phyloP scores from a whole-genome alignment of 179 eudicot species.

The Silene vulgaris region DNA sequence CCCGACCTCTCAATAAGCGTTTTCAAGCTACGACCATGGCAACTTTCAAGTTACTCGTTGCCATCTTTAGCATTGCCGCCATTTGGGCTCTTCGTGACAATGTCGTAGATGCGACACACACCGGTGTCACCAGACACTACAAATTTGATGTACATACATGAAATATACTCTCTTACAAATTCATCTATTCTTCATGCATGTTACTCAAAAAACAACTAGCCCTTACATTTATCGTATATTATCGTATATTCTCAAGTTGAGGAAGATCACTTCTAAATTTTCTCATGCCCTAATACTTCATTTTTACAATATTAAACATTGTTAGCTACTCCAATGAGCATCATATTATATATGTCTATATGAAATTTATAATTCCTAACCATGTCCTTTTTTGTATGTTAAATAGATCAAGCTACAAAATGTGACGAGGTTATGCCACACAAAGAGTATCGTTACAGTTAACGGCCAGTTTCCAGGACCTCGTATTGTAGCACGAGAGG shows the following conservation, averaged over 20 bases:
- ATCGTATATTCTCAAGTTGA: not conserved
- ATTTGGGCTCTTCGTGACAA: conserved; percentile 1
- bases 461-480: conserved; percentile 42
- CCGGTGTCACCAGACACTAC: conserved; percentile 34
- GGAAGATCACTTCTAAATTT: not conserved
- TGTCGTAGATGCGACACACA: conserved; percentile 14
- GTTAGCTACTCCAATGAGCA: not conserved
- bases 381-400: not conserved
- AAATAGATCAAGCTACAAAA: conserved; percentile 30
- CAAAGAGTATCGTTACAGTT: conserved; percentile 32
- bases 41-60: not conserved
- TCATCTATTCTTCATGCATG: not conserved
- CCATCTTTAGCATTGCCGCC: conserved; percentile 14
- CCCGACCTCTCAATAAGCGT: not conserved
- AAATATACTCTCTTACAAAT: not conserved
- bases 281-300: not conserved
- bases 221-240: no score
- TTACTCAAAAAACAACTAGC: not conserved
- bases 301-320: not conserved
- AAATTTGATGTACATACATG: conserved; percentile 30
- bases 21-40: conserved; percentile 17
- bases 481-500: conserved; percentile 35
- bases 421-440: conserved; percentile 33
- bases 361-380: conserved; percentile 11
- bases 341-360: not conserved